phyloP scores from a whole-genome alignment of 116 monocot genomes.

The Trichopus zeylanicus region DNA sequence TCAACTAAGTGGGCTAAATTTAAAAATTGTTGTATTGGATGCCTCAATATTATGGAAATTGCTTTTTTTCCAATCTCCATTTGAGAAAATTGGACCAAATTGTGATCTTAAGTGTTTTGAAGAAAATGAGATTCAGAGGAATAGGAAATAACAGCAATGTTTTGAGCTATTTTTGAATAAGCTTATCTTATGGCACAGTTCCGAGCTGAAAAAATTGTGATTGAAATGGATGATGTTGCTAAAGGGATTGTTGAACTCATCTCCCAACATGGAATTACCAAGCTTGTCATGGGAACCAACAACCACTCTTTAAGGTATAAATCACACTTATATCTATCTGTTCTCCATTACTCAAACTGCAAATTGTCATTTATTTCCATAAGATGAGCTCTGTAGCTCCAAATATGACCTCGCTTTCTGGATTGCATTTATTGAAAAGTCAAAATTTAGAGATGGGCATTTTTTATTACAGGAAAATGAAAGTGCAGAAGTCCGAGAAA shows the following conservation, averaged over 20 bases:
- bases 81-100: no score
- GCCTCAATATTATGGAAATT: not conserved
- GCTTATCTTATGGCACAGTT: slow-evolving; percentile 18
- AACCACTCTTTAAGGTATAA: slow-evolving; percentile 27
- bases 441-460: no score
- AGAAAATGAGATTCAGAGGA: no score
- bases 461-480: slow-evolving; percentile 32
- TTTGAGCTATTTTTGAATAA: not conserved
- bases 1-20: no score
- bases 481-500: slow-evolving; percentile 30
- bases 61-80: not conserved
- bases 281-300: slow-evolving; percentile 44
- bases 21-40: no score
- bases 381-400: no score
- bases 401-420: no score
- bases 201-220: slow-evolving; percentile 35
- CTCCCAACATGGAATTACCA: slow-evolving; percentile 28
- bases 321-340: no score
- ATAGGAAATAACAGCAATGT: not conserved
- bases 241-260: slow-evolving; percentile 46
- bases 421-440: no score
- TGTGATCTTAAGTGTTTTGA: no score
- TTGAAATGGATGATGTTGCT: slow-evolving; percentile 38
- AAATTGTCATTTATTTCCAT: no score
- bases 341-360: no score